Evolutionary conservation across 2,329 filamentous ascomycete species (phyloP).

Genomic region (Ophiocordyceps camponoti-rufipedis): DNA sequence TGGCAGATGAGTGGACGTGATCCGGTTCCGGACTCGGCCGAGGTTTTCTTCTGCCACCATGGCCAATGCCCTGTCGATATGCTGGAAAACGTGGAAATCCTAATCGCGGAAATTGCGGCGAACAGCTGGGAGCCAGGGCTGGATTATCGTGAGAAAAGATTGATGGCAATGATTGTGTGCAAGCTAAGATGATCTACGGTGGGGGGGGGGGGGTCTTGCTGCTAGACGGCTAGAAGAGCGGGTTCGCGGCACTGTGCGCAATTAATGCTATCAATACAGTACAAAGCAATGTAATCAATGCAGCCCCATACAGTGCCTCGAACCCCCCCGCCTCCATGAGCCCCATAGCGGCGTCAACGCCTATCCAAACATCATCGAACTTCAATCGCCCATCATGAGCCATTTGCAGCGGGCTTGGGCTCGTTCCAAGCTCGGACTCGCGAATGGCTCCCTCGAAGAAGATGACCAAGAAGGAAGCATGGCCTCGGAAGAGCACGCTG

Average conservation of each 20-base stretch:
- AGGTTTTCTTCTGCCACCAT: no score
- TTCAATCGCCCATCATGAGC: slow-evolving; percentile 45
- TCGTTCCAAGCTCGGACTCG: slow-evolving; percentile 51
- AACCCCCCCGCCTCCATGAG: background rate
- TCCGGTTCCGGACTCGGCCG: no score
- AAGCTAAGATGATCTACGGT: no score
- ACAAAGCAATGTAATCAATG: background rate
- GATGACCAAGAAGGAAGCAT: background rate
- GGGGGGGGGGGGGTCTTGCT: no score
- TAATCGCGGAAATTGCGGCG: no score
- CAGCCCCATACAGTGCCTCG: background rate
- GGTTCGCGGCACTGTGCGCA: background rate
- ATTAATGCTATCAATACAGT: background rate
- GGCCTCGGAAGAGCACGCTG: slow-evolving; percentile 10
- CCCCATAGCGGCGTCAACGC: no score
- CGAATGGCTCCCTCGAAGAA: slow-evolving; percentile 26
- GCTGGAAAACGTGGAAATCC: no score
- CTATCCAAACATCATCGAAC: background rate
- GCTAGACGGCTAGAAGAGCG: background rate
- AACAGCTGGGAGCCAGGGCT: no score
- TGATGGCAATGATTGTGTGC: no score
- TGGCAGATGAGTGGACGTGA: no score
- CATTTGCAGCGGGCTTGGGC: slow-evolving; percentile 65
- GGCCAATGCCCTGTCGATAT: no score
- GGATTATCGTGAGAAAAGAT: no score